These are phyloP conservation scores for Pholiota molesta DNA, from an alignment of 768 basidiomycete genomes.

Conservation along the genomic window DNA sequence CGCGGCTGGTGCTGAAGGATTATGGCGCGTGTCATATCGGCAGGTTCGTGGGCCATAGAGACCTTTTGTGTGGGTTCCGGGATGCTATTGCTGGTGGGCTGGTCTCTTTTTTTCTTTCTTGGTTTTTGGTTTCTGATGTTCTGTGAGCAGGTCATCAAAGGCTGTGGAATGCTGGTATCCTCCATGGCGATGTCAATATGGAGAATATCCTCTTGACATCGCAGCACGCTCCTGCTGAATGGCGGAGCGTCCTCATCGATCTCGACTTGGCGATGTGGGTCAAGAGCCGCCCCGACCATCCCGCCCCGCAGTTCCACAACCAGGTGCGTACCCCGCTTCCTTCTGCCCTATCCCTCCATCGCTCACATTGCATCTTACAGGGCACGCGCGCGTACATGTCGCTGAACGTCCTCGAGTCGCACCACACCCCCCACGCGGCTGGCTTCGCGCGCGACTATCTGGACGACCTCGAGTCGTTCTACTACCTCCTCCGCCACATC, in stretches of 20 bases:
- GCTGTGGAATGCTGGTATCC: conserved; percentile 19
- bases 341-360: background rate
- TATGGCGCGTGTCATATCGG: conserved; percentile 17
- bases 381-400: conserved; percentile 18
- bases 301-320: background rate
- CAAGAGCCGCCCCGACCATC: background rate
- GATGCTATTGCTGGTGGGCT: conserved; percentile 21
- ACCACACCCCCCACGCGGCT: background rate
- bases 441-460: conserved; percentile 13
- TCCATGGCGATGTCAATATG: conserved; percentile 31
- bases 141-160: conserved; percentile 19
- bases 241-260: conserved; percentile 14
- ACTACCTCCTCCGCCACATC: conserved; percentile 14
- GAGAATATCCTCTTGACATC: conserved; percentile 24
- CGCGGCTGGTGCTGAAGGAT: conserved; percentile 15
- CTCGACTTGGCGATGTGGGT: conserved; percentile 18
- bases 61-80: conserved; percentile 19
- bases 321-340: conserved; percentile 1
- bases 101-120: background rate
- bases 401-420: conserved; percentile 9
- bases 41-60: conserved; percentile 4
- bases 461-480: conserved; percentile 19
- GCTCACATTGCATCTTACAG: conserved; percentile 1
- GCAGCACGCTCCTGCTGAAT: background rate
- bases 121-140: background rate